These are phyloP conservation scores for Pichia thaimueangensis DNA, from an alignment of 805 yeast genomes.

Conservation along the genomic window DNA sequence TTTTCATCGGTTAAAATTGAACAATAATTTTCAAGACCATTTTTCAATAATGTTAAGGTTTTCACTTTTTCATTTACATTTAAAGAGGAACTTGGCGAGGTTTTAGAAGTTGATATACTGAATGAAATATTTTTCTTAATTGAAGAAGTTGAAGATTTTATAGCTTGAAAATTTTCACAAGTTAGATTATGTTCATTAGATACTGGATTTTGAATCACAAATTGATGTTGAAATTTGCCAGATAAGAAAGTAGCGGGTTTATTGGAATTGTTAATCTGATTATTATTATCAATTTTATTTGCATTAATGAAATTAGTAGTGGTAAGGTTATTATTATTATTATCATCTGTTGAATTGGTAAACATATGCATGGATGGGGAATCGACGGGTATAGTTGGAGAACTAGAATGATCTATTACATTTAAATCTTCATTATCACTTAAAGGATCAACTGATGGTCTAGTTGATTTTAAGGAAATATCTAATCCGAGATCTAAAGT, in stretches of 20 bases:
- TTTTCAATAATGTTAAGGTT: conserved; percentile 15
- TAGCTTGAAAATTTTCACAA: conserved; percentile 5
- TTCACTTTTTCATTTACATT: conserved; percentile 2
- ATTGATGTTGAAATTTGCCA: conserved; percentile 1
- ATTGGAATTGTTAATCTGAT: neutral
- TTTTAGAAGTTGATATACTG: neutral
- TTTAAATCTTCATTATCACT: neutral
- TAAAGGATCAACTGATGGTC: neutral
- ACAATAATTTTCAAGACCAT: conserved; percentile 23
- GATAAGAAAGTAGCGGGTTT: neutral
- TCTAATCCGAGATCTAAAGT: no score
- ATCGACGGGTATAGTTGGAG: conserved; percentile 16
- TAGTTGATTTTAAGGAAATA: no score
- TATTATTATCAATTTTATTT: neutral
- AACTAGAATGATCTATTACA: conserved; percentile 2
- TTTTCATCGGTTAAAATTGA: conserved; percentile 15
- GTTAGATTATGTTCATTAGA: conserved; percentile 12
- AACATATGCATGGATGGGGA: conserved; percentile 19
- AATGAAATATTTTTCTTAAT: neutral
- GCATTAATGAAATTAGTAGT: neutral
- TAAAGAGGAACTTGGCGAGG: conserved; percentile 2
- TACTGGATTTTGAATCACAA: neutral
- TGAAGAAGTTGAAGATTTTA: neutral
- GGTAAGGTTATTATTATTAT: neutral
- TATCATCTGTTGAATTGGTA: neutral